Conservation (phyloP, 2,329 filamentous ascomycete species). For the Colletotrichum salicis region DNA sequence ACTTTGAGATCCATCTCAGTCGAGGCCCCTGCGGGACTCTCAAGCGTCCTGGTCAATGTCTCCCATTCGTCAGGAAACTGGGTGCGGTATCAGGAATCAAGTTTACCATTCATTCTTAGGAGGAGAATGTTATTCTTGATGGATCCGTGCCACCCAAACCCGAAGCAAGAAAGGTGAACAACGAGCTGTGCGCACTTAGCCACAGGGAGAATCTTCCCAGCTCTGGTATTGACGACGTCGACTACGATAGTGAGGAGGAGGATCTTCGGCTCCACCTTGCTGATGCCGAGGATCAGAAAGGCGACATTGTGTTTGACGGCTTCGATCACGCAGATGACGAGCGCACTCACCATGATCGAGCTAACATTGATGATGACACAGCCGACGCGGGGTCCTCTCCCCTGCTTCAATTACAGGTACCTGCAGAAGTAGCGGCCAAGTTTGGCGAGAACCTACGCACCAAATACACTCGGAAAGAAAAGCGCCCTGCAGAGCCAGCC, state of each 20-base stretch:
- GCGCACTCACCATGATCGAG: background rate
- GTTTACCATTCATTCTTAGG: constrained; percentile 17
- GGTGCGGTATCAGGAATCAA: rapidly evolving
- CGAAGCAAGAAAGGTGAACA: background rate
- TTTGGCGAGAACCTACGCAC: background rate
- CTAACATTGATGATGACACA: background rate
- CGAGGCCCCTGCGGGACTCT: background rate
- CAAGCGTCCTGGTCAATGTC: background rate
- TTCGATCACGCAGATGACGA: background rate
- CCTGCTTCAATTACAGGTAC: background rate
- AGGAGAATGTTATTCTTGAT: constrained; percentile 6
- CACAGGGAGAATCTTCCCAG: too few relatives aligned
- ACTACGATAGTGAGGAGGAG: background rate
- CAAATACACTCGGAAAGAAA: background rate
- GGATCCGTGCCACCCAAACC: background rate
- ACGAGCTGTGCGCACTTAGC: background rate
- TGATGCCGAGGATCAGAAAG: background rate
- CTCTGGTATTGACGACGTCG: background rate
- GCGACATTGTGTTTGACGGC: background rate
- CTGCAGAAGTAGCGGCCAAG: background rate
- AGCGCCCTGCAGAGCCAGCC: background rate
- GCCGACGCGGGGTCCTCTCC: background rate
- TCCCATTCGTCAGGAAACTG: background rate
- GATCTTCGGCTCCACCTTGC: background rate
- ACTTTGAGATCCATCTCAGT: constrained; percentile 12